These are phyloP conservation scores for Perkinsus marinus DNA, from an alignment of 169 alveolate species.

Conservation along the genomic window DNA sequence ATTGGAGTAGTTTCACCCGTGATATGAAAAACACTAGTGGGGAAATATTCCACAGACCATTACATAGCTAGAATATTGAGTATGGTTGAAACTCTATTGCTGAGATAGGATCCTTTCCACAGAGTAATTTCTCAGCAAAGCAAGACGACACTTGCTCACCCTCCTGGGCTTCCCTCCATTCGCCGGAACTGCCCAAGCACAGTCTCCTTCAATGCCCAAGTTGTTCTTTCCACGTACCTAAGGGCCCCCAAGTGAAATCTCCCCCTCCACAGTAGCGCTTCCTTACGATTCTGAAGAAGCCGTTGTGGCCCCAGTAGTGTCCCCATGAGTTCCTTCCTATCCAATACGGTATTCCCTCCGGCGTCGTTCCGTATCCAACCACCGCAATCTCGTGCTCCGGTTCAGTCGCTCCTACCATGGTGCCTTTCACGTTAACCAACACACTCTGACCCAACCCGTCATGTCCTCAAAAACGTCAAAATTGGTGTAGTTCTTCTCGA, in stretches of 20 bases:
- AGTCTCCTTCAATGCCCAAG: constrained; percentile 43
- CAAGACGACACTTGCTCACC: not conserved
- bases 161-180: not conserved
- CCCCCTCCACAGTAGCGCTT: not conserved
- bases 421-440: not conserved
- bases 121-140: no score
- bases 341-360: constrained; percentile 41
- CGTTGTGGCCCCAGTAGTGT: constrained; percentile 57
- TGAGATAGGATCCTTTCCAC: no score
- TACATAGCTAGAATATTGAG: no score
- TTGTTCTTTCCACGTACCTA: constrained; percentile 13
- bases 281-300: constrained; percentile 18
- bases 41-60: no score
- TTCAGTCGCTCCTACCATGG: not conserved
- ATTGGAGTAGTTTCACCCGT: no score
- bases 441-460: constrained; percentile 39
- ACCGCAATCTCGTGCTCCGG: constrained; percentile 41
- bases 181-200: constrained; percentile 50
- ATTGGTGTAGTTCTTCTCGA: not conserved
- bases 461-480: constrained; percentile 29
- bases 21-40: no score
- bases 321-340: constrained; percentile 62
- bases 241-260: no score
- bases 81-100: no score
- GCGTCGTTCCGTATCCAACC: constrained; percentile 47